Base-by-base conservation (phyloP, 1,284 basidiomycete species). In the Austroboletus olivaceoglutinosus region DNA sequence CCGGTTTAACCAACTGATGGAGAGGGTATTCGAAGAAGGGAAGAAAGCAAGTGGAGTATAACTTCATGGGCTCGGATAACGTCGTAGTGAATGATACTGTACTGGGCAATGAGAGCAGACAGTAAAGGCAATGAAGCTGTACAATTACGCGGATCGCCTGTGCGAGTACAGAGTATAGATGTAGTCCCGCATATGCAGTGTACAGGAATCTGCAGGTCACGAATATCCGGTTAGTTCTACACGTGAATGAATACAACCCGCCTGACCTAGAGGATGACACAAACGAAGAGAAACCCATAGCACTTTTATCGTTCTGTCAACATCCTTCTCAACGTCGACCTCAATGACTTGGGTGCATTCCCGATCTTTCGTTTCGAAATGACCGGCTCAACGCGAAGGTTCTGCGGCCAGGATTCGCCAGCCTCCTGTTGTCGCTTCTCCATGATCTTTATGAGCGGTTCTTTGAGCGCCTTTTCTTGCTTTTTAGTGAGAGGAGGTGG, bases 1-100 rank as follows among this genome's bases (percentile, higher is more conserved):
- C 16, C 65, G 72, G 62, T 83, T 86, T 59, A 85, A 87, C 57
- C 65, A 62, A n/a, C 57, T 86, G 9, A 52, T 90, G 21, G 82
- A 85, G 65, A 70, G 73, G 45, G 76, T 77, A 1, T 77, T 85
- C 53, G 66, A 70, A 45, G 81, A 88, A 65, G 84, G 82, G 3
- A 65, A 63, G 52, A 67, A 47, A 15, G 54, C 50, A 16, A 25
- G 22, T 15, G 10, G 27, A 37, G 18, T 19, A 27, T 16, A 5
- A n/a, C 16, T 29, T 5, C 25, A 5, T 25, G 25, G n/a, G n/a
- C n/a, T n/a, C 25, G 31, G 31, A 37, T 37, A 18, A 9, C 12
- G 16, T 37, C 12, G 9, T 27, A 3, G 22, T 15, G 22, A 15
- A 30, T 23, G 16, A 33, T 8, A 31, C 25, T 31, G 31, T 15